These are phyloP conservation scores for Heritiera littoralis DNA, from an alignment of 345 rosid genomes.

Conservation along the genomic window DNA sequence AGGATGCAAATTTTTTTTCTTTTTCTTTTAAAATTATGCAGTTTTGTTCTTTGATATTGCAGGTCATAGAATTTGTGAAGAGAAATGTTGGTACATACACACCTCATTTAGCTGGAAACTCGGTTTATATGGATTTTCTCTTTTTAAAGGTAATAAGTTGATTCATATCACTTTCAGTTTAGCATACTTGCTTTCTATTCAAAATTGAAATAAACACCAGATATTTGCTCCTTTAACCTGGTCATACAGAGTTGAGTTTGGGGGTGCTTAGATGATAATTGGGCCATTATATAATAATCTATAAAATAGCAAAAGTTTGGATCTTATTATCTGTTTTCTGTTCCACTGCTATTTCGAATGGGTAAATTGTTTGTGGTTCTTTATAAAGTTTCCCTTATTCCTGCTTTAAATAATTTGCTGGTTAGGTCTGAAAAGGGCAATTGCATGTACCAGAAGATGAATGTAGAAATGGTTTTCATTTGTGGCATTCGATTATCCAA, in stretches of 20 bases:
- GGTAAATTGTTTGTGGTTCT: background rate
- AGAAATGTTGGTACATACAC: conserved; percentile 59
- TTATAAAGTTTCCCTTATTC: background rate
- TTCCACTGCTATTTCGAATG: background rate
- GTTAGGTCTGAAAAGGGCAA: background rate
- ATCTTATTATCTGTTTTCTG: background rate
- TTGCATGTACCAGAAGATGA: background rate
- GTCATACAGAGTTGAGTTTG: background rate
- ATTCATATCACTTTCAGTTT: background rate
- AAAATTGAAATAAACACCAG: background rate
- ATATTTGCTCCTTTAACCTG: conserved; percentile 4
- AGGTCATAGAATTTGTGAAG: conserved; percentile 78
- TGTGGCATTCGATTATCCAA: background rate
- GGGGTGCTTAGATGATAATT: conserved; percentile 4
- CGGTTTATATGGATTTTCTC: conserved; percentile 67
- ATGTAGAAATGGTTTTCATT: background rate
- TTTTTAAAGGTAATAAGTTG: conserved; percentile 66
- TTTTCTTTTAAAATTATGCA: background rate
- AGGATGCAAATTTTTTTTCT: background rate
- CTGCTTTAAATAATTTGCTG: background rate
- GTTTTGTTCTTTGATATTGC: conserved; percentile 33
- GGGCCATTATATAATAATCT: background rate
- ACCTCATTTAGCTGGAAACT: conserved; percentile 84
- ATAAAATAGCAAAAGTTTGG: background rate
- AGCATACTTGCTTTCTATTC: background rate